phyloP scores from a whole-genome alignment of 192 early-diverging fungal species.

The Chytriomyces sp. region DNA sequence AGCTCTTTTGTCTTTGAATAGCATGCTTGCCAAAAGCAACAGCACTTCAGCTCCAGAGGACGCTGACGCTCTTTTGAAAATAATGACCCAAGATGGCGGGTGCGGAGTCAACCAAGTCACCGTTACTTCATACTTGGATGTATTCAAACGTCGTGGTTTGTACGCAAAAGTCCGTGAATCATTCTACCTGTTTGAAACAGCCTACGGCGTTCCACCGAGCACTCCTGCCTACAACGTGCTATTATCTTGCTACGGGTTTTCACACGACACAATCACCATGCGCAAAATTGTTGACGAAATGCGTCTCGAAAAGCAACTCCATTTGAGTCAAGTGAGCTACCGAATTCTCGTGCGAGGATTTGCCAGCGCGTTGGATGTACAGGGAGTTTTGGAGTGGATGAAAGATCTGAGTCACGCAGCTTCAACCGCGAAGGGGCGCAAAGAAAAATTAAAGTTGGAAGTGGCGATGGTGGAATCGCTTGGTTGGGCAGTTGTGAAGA shows the following conservation, averaged over 20 bases:
- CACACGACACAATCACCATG: slow-evolving; percentile 19
- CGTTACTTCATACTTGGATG: slow-evolving; percentile 40
- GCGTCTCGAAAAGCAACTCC: not conserved
- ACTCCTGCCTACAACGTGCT: slow-evolving; percentile 46
- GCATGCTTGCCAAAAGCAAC: slow-evolving; percentile 15
- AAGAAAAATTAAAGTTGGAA: not conserved
- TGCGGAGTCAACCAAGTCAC: slow-evolving; percentile 23
- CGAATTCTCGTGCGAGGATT: no score
- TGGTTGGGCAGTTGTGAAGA: not conserved
- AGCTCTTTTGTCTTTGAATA: no score
- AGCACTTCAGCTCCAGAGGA: slow-evolving; percentile 10
- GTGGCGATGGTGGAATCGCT: not conserved
- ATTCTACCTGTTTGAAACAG: slow-evolving; percentile 28
- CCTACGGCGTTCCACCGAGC: slow-evolving; percentile 35
- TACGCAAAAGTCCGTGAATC: slow-evolving; percentile 10
- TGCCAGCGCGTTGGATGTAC: no score
- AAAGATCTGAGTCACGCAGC: no score
- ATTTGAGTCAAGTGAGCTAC: no score
- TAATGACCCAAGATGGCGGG: slow-evolving; percentile 19
- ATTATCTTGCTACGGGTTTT: slow-evolving; percentile 29
- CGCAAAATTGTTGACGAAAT: slow-evolving; percentile 9
- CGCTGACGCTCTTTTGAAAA: slow-evolving; percentile 13
- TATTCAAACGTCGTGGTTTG: slow-evolving; percentile 29
- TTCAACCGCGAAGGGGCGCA: not conserved
- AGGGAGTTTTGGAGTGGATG: no score